phyloP scores from a whole-genome alignment of 106 monocot genomes.

The Acorus calamus region DNA sequence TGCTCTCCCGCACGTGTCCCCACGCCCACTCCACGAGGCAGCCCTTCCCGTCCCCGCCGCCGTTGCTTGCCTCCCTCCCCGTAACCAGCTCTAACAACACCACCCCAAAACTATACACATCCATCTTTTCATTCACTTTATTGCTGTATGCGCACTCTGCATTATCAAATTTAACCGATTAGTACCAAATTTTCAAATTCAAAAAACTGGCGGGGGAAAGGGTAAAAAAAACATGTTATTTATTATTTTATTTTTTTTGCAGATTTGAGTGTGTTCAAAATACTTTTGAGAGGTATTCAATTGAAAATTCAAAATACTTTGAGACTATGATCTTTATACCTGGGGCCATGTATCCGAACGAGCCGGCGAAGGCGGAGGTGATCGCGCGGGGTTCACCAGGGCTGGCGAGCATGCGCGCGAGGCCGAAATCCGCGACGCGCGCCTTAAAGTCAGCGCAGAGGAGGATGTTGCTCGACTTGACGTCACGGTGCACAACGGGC shows the following conservation, averaged over 20 bases:
- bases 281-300: too few relatives aligned
- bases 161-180: too few relatives aligned
- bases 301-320: too few relatives aligned
- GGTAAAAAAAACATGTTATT: too few relatives aligned
- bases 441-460: constrained; percentile 51
- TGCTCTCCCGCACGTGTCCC: constrained; percentile 34
- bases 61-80: constrained; percentile 35
- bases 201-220: too few relatives aligned
- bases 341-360: constrained; percentile 90
- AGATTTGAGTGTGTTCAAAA: too few relatives aligned
- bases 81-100: constrained; percentile 77
- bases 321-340: constrained; percentile 30
- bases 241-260: too few relatives aligned
- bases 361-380: constrained; percentile 42
- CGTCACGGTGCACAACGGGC: constrained; percentile 70
- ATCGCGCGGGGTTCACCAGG: constrained; percentile 9
- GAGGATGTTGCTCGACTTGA: constrained; percentile 83
- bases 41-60: constrained; percentile 17
- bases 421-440: constrained; percentile 73
- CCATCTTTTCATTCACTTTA: constrained; percentile 53
- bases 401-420: constrained; percentile 41
- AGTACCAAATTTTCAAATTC: too few relatives aligned
- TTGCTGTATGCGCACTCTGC: constrained; percentile 53
- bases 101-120: constrained; percentile 87
- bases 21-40: constrained; percentile 60